Conservation (phyloP, 108 stramenopile species). For the Cyclotella choctawhatcheeana region DNA sequence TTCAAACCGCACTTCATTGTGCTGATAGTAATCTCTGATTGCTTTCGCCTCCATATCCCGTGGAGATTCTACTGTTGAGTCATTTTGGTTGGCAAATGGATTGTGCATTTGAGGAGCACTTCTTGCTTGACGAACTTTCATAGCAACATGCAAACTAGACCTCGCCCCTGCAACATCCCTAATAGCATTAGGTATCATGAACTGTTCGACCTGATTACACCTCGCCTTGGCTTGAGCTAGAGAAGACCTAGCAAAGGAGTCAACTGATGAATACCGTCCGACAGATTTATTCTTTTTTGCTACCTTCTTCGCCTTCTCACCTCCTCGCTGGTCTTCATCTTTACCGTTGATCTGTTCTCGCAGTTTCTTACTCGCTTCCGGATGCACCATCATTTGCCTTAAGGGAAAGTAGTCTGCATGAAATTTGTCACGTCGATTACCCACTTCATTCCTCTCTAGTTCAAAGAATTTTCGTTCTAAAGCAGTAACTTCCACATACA, state of each 20-base stretch:
- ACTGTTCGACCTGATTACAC: conserved; percentile 8
- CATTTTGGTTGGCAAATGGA: conserved; percentile 27
- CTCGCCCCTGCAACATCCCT: conserved; percentile 5
- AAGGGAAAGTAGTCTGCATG: conserved; percentile 12
- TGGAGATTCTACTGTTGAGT: background rate
- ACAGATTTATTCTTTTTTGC: conserved; percentile 24
- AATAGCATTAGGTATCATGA: conserved; percentile 3
- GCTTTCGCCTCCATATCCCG: conserved; percentile 19
- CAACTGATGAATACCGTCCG: conserved; percentile 29
- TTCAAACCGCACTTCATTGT: background rate
- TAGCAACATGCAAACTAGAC: conserved; percentile 21
- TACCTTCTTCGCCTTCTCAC: conserved; percentile 3
- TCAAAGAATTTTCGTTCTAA: conserved; percentile 41
- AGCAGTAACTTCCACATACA: conserved; percentile 22
- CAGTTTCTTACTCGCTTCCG: conserved; percentile 39
- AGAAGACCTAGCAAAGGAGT: conserved; percentile 38
- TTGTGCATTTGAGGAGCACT: conserved; percentile 14
- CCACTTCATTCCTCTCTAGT: conserved; percentile 31
- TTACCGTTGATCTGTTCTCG: conserved; percentile 32
- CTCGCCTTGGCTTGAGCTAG: conserved; percentile 19
- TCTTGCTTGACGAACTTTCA: conserved; percentile 30
- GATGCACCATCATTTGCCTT: conserved; percentile 44
- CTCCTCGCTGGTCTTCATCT: conserved; percentile 24
- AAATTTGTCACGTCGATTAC: background rate
- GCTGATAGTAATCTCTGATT: conserved; percentile 24